phyloP scores from a whole-genome alignment of 169 alveolate genomes.

The Cryptosporidium canis region DNA sequence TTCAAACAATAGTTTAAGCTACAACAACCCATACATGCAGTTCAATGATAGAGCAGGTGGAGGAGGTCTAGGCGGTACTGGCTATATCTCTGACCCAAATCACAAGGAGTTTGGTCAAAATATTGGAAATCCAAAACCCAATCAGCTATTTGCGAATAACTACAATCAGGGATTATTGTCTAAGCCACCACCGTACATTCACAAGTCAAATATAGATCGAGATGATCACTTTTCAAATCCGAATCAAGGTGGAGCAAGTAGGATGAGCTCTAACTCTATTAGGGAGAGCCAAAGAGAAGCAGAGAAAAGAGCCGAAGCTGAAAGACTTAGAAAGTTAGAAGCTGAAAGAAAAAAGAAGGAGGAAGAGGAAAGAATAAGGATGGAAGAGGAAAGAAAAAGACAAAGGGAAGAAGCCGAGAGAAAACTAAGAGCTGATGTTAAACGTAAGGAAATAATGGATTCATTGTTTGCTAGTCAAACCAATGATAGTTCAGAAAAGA shows the following conservation, averaged over 20 bases:
- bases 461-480: constrained; percentile 16
- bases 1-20: neutral
- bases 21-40: neutral
- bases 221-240: neutral
- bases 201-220: neutral
- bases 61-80: neutral
- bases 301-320: constrained; percentile 51
- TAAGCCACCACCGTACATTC: neutral
- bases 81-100: neutral
- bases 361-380: constrained; percentile 54
- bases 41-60: neutral
- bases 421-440: constrained; percentile 17
- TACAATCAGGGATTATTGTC: neutral
- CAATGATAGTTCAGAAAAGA: constrained; percentile 3
- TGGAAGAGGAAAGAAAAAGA: constrained; percentile 35
- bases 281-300: constrained; percentile 49
- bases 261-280: neutral
- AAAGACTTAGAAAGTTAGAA: constrained; percentile 55
- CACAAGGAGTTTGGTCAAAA: neutral
- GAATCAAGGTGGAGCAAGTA: neutral
- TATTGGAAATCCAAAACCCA: neutral
- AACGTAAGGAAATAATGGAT: constrained; percentile 55
- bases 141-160: constrained; percentile 8
- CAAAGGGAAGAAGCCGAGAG: constrained; percentile 60
- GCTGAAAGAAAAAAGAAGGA: constrained; percentile 49